phyloP scores from a whole-genome alignment of 2,329 filamentous ascomycete species.

The Trichophyton mentagrophytes region DNA sequence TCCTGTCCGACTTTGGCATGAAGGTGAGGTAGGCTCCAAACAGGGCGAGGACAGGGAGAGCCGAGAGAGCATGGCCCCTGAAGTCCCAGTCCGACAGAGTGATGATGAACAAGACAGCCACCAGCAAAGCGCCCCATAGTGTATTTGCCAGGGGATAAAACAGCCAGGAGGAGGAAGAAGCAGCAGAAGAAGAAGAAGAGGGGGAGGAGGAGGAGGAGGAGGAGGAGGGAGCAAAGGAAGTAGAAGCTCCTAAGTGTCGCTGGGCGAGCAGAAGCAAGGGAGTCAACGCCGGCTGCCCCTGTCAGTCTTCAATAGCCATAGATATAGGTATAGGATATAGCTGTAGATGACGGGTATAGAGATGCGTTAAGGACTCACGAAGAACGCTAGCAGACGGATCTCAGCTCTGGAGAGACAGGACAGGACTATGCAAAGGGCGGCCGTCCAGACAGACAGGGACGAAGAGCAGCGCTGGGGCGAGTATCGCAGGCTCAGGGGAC shows the following conservation, averaged over 20 bases:
- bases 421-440: not conserved
- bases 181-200: not conserved
- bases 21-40: constrained; percentile 21
- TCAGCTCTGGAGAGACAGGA: constrained; percentile 8
- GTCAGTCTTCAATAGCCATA: not conserved
- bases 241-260: constrained; percentile 12
- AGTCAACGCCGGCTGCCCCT: constrained; percentile 20
- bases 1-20: constrained; percentile 6
- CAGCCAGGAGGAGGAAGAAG: constrained; percentile 7
- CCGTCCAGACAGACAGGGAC: constrained; percentile 2
- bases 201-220: too few species aligned
- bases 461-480: not conserved
- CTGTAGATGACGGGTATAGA: not conserved
- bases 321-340: not conserved
- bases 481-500: not conserved
- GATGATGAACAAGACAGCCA: constrained; percentile 16
- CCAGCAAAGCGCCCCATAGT: constrained; percentile 15
- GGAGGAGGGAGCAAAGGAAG: constrained; percentile 5
- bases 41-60: constrained; percentile 20
- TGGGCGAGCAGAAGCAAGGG: constrained; percentile 22
- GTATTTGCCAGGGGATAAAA: constrained; percentile 14
- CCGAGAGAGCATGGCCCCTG: constrained; percentile 16
- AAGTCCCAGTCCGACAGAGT: constrained; percentile 22
- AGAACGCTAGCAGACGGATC: constrained; percentile 3
- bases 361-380: not conserved